These are phyloP conservation scores for Suhomyces bribrorum DNA, from an alignment of 1,139 yeast genomes.

Conservation along the genomic window DNA sequence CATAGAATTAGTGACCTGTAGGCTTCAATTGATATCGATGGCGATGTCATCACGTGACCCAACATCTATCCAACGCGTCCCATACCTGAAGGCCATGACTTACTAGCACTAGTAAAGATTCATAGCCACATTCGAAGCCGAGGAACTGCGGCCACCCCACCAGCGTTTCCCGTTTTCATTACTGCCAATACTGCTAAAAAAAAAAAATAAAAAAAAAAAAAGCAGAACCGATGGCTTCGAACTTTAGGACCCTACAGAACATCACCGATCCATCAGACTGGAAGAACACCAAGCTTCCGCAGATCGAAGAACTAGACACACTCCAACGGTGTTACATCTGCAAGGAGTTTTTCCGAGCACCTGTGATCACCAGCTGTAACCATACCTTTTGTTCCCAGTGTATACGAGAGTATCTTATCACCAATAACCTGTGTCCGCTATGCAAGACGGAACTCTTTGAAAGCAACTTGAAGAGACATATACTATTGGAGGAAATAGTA, in stretches of 20 bases:
- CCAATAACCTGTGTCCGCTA: constrained; percentile 70
- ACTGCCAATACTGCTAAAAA: too few relatives aligned
- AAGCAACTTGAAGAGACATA: constrained; percentile 66
- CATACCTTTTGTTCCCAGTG: constrained; percentile 93
- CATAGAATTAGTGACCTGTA: constrained; percentile 2
- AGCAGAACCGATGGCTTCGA: neutral
- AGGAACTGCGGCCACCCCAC: too few relatives aligned
- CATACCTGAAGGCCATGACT: too few relatives aligned
- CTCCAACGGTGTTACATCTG: constrained; percentile 87
- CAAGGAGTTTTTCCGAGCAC: constrained; percentile 79
- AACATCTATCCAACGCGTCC: neutral
- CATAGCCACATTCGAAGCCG: neutral
- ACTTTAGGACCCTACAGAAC: constrained; percentile 19
- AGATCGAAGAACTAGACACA: constrained; percentile 62
- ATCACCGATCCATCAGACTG: constrained; percentile 77
- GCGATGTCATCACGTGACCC: neutral
- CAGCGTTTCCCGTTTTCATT: too few relatives aligned
- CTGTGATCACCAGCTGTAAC: constrained; percentile 82
- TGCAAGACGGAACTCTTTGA: constrained; percentile 75
- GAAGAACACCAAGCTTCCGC: constrained; percentile 53
- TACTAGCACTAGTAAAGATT: neutral
- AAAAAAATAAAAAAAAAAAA: too few relatives aligned
- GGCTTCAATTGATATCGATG: too few relatives aligned
- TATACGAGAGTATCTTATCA: constrained; percentile 68
- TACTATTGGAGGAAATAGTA: constrained; percentile 72